phyloP scores from a whole-genome alignment of 108 stramenopile species.

The Asterionellopsis glacialis region DNA sequence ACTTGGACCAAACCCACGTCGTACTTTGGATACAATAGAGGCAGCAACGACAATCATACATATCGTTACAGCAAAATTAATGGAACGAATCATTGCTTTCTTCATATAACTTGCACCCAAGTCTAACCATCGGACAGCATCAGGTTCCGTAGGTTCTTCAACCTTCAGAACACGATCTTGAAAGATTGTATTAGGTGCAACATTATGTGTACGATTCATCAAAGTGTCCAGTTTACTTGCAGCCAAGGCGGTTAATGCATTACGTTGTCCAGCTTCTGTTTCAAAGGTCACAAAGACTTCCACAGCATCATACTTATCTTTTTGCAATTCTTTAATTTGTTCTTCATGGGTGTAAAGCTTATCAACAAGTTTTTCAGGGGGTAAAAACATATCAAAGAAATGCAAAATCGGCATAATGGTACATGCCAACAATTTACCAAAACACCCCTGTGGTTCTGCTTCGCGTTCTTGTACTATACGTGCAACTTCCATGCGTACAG shows the following conservation, averaged over 20 bases:
- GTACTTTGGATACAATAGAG: conserved; percentile 11
- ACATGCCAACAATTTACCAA: conserved; percentile 22
- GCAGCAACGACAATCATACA: conserved; percentile 40
- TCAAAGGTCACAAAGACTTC: conserved; percentile 80
- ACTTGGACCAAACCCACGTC: conserved; percentile 14
- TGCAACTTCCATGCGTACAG: conserved; percentile 22
- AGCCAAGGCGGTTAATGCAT: conserved; percentile 46
- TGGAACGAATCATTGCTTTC: conserved; percentile 22
- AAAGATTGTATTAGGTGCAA: conserved; percentile 39
- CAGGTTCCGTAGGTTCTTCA: conserved; percentile 56
- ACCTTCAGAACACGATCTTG: conserved; percentile 32
- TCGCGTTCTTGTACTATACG: conserved; percentile 20
- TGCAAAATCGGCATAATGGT: conserved; percentile 28
- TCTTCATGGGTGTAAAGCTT: conserved; percentile 29
- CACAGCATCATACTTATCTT: conserved; percentile 44
- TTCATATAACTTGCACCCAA: conserved; percentile 15
- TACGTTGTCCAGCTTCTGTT: conserved; percentile 72
- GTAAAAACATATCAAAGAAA: conserved; percentile 29
- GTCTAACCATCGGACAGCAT: conserved; percentile 56
- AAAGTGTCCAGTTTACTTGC: conserved; percentile 36
- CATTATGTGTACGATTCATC: conserved; percentile 26
- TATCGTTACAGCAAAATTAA: conserved; percentile 41
- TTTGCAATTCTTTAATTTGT: conserved; percentile 53
- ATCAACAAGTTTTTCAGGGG: conserved; percentile 32
- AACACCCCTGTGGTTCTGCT: conserved; percentile 17